phyloP scores from a whole-genome alignment of 768 basidiomycete species.

The Tephrocybe sp. region DNA sequence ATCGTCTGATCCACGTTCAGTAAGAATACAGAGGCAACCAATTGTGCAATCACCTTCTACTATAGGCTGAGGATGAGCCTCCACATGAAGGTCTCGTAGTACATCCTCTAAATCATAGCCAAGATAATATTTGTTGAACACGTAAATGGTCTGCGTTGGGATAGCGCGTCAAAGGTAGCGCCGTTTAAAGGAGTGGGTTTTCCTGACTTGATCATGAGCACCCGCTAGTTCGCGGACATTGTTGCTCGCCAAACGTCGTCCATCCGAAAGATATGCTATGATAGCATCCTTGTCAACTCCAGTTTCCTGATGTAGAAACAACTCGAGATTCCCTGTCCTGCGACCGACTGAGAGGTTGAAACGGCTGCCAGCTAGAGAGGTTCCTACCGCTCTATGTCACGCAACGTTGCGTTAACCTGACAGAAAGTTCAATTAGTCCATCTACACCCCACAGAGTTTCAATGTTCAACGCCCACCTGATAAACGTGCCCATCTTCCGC shows the following conservation, averaged over 20 bases:
- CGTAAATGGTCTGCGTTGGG: conserved; percentile 59
- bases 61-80: conserved; percentile 62
- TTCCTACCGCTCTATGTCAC: conserved; percentile 73
- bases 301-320: conserved; percentile 68
- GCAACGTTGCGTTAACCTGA: conserved; percentile 61
- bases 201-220: conserved; percentile 64
- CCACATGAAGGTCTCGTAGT: conserved; percentile 56
- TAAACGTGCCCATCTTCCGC: conserved; percentile 63
- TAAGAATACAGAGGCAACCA: not conserved
- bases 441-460: not conserved
- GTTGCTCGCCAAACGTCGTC: conserved; percentile 63
- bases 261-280: conserved; percentile 79
- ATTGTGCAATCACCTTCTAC: conserved; percentile 56
- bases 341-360: not conserved
- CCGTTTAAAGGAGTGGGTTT: not conserved
- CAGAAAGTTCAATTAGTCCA: conserved; percentile 1
- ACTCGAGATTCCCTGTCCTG: conserved; percentile 68
- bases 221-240: conserved; percentile 78
- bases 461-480: conserved; percentile 37
- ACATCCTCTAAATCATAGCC: conserved; percentile 68
- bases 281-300: conserved; percentile 68
- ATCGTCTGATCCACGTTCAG: conserved; percentile 38
- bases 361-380: conserved; percentile 5
- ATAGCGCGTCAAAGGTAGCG: conserved; percentile 1
- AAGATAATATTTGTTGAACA: conserved; percentile 81